phyloP scores from a whole-genome alignment of 2,329 filamentous ascomycete genomes.

The Alternaria triticimaculans region DNA sequence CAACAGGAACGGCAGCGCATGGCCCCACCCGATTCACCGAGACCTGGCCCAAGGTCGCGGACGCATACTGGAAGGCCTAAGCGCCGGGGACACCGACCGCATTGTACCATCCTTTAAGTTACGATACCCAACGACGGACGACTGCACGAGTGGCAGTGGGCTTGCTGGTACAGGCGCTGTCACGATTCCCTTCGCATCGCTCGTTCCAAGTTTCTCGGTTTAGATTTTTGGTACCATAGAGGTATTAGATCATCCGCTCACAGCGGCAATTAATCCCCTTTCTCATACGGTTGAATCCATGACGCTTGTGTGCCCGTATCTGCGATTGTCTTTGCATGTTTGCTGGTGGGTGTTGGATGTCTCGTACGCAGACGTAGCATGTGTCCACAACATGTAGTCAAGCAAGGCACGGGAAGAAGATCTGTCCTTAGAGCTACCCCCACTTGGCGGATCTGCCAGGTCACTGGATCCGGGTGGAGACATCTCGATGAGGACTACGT shows the following conservation, averaged over 20 bases:
- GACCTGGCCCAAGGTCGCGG: slow-evolving; percentile 17
- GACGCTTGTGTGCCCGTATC: slow-evolving; percentile 9
- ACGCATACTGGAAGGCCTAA: slow-evolving; percentile 11
- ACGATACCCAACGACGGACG: slow-evolving; percentile 29
- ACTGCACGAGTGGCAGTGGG: slow-evolving; percentile 20
- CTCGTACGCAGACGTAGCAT: neutral
- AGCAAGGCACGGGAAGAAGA: neutral
- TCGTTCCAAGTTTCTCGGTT: slow-evolving; percentile 10
- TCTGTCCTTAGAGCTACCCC: slow-evolving; percentile 2
- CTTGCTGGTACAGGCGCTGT: slow-evolving; percentile 35
- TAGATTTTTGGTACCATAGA: slow-evolving; percentile 23
- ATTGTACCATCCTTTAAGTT: slow-evolving; percentile 38
- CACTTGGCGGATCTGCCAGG: neutral
- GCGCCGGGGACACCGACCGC: slow-evolving; percentile 27
- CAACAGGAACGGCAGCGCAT: slow-evolving; percentile 51
- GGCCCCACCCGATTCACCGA: slow-evolving; percentile 22
- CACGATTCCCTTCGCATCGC: slow-evolving; percentile 7
- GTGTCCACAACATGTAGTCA: neutral
- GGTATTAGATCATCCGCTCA: slow-evolving; percentile 29
- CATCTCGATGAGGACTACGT: neutral
- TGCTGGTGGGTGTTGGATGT: neutral
- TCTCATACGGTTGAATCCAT: neutral
- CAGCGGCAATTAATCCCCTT: slow-evolving; percentile 25
- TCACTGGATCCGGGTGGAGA: neutral
- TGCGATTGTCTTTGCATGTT: slow-evolving; percentile 2